Conservation (phyloP, 2,329 filamentous ascomycete species). For the Colletotrichum sp. region DNA sequence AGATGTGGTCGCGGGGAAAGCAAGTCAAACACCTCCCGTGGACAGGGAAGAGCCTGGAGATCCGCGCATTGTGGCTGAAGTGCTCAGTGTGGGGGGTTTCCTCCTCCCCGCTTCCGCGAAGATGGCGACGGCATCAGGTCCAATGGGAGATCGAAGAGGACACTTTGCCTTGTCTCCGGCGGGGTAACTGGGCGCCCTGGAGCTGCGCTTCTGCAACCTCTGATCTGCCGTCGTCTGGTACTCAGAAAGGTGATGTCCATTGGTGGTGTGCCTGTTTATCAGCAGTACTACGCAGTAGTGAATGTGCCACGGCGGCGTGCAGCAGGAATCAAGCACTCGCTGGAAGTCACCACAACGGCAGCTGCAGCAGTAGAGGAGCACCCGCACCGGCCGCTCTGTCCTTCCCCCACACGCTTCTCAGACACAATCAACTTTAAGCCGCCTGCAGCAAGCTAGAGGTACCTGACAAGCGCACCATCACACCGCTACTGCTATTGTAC, state of each 20-base stretch:
- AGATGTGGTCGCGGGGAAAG: background rate
- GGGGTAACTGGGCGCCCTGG: background rate
- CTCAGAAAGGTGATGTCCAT: background rate
- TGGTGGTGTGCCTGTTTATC: background rate
- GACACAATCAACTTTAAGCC: background rate
- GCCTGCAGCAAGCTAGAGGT: background rate
- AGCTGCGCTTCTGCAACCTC: background rate
- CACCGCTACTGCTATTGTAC: background rate
- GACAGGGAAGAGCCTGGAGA: conserved; percentile 9
- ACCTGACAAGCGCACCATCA: background rate
- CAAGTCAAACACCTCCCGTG: background rate
- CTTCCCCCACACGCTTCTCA: background rate
- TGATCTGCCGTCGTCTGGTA: background rate
- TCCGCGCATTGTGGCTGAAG: background rate
- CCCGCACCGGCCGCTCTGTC: background rate
- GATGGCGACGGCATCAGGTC: background rate
- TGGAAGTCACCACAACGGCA: background rate
- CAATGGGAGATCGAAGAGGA: background rate
- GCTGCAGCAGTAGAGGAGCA: background rate
- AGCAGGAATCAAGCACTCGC: background rate
- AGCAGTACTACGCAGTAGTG: background rate
- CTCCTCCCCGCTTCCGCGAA: conserved; percentile 12
- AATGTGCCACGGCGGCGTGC: background rate
- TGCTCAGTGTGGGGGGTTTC: conserved; percentile 6
- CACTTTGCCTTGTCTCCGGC: conserved; percentile 10